Evolutionary conservation across 805 yeast species (phyloP), one percentile per base, ranked within the genome.

Genomic region (Ascoidea asiatica): DNA sequence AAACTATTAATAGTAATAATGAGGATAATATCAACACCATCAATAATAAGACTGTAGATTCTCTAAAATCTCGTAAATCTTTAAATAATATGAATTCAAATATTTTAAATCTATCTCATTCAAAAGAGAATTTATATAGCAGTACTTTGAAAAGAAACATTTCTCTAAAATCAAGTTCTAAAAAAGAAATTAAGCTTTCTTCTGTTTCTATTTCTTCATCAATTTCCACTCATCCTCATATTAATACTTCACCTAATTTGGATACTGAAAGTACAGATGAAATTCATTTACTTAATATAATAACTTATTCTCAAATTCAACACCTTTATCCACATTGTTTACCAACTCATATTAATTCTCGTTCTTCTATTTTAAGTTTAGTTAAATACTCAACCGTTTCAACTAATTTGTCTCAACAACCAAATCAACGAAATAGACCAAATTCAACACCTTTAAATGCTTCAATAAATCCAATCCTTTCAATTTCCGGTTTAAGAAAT

Each of bases 401-500:
- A 21, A 8, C 22, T 39, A 8, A 19, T 5, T 15, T 5, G 21
- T 5, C n/a, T 37, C 17, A 18, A n/a, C 15, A 29, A 15, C 18
- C 5, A 13, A 37, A 15, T 37, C n/a, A 19, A 7, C 15, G 17
- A 5, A 36, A 17, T 40, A n/a, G n/a, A 13, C 15, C 21, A 19
- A 22, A 21, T 18, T 19, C 37, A n/a, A 23, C n/a, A n/a, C 37
- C 37, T 21, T 37, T 21, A 6, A 22, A 40, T 5, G 21, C 17
- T 17, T 11, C 8, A 11, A 19, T 20, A 13, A 33, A 23, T 20
- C 18, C n/a, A 13, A 19, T 23, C 13, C 20, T 49, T 11, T 49
- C 52, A 8, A 38, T 49, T 5, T 49, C 44, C 15, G 73, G 73
- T 15, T 61, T 67, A 51, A 60, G 61, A 40, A 69, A 67, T 45